Percentiles rank a stretch among this genome's conserved stretches.
phyloP scores from a whole-genome alignment of 2,329 filamentous ascomycete genomes.

The Ilyonectria sp. region DNA sequence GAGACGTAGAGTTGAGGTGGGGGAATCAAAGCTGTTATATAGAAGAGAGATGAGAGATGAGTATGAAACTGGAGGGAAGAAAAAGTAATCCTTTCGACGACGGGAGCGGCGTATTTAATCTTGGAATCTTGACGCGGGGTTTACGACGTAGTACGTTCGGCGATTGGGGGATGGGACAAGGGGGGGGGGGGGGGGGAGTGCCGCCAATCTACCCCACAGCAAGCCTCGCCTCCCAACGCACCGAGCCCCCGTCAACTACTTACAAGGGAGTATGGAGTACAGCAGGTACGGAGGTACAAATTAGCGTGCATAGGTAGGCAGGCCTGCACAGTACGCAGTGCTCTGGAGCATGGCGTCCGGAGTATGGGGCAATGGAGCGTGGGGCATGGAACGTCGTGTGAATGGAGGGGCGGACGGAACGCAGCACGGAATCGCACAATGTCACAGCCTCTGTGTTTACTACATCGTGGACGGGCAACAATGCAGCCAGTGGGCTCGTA shows the following conservation, averaged over 20 bases:
- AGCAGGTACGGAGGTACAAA: background rate
- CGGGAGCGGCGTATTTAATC: slow-evolving; percentile 48
- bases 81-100: slow-evolving; percentile 32
- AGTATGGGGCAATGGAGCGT: slow-evolving; percentile 12
- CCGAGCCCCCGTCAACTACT: slow-evolving; percentile 20
- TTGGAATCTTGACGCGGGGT: slow-evolving; percentile 45
- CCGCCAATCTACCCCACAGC: slow-evolving; percentile 48
- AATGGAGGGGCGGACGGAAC: slow-evolving; percentile 12
- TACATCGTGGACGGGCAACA: background rate
- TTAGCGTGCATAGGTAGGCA: background rate
- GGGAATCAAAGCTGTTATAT: slow-evolving; percentile 37
- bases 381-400: slow-evolving; percentile 16
- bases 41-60: slow-evolving; percentile 37
- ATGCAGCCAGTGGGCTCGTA: background rate
- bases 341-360: slow-evolving; percentile 8
- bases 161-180: slow-evolving; percentile 24
- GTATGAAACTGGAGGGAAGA: slow-evolving; percentile 45
- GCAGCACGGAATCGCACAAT: slow-evolving; percentile 8
- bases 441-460: background rate
- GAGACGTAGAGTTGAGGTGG: slow-evolving; percentile 17
- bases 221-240: slow-evolving; percentile 44
- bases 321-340: background rate
- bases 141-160: slow-evolving; percentile 6
- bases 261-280: slow-evolving; percentile 23
- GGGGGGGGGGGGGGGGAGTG: slow-evolving; percentile 35